Evolutionary conservation across 306 rosid genomes (phyloP).

Genomic region (Herpetospermum pedunculosum): DNA sequence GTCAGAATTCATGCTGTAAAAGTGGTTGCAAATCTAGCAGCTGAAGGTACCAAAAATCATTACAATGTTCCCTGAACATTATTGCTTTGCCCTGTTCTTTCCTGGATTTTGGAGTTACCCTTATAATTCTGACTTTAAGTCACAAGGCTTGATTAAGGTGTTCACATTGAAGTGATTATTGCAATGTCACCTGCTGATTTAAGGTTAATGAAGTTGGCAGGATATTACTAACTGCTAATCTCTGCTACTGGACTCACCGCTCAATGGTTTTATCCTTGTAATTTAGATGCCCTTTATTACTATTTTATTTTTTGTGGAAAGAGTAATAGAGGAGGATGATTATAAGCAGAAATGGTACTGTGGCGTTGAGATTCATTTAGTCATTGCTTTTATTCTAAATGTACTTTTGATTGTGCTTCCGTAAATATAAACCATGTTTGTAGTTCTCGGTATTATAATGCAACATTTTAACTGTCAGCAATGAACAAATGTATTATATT

Average conservation of each 20-base stretch:
- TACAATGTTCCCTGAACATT: background rate
- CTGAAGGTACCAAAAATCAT: slow-evolving; percentile 62
- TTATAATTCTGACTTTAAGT: background rate
- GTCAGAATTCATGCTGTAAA: slow-evolving; percentile 94
- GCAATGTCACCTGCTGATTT: background rate
- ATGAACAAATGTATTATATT: background rate
- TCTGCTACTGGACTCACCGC: background rate
- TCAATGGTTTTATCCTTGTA: background rate
- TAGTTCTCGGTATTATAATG: background rate
- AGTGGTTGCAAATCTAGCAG: slow-evolving; percentile 99
- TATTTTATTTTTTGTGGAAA: background rate
- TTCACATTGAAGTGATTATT: background rate
- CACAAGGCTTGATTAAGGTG: background rate
- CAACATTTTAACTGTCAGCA: background rate
- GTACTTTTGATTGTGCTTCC: background rate
- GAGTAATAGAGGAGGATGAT: background rate
- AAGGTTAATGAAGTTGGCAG: background rate
- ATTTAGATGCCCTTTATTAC: background rate
- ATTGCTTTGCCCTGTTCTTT: background rate
- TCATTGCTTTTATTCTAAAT: background rate
- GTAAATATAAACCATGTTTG: background rate
- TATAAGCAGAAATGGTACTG: background rate
- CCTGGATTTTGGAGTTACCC: background rate
- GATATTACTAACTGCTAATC: background rate
- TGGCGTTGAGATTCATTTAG: background rate